A percentile compares a stretch with the other conserved stretches of the same genome.
Evolutionary conservation across 305 asterid species (phyloP).

Genomic region (Solanum hybrid): DNA sequence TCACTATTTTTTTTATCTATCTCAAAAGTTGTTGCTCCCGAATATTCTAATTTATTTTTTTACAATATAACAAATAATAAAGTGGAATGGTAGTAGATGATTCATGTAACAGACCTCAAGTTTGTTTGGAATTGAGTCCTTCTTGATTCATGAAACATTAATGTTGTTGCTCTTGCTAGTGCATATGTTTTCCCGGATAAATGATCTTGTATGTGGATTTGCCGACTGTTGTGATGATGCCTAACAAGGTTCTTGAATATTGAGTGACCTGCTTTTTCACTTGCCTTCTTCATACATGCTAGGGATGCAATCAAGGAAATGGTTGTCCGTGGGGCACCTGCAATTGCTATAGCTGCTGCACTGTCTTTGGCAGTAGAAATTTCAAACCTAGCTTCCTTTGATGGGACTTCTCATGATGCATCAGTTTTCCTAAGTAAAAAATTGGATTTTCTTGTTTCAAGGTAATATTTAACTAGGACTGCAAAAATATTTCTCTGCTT

Average conservation of each 20-base stretch:
- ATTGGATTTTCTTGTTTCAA: constrained; percentile 80
- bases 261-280: background rate
- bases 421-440: constrained; percentile 46
- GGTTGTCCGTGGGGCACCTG: constrained; percentile 99
- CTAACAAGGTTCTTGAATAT: background rate
- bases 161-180: background rate
- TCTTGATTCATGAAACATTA: background rate
- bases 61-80: background rate
- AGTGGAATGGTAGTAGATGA: background rate
- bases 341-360: constrained; percentile 93
- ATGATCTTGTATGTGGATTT: background rate
- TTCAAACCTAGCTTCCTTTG: constrained; percentile 37
- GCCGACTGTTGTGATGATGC: background rate
- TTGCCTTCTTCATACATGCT: constrained; percentile 3
- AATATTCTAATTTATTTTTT: background rate
- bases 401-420: constrained; percentile 59
- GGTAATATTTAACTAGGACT: constrained; percentile 29
- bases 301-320: constrained; percentile 87
- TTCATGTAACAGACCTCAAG: background rate
- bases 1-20: background rate
- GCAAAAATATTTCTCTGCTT: background rate
- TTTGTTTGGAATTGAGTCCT: background rate
- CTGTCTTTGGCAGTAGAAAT: constrained; percentile 88
- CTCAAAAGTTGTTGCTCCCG: background rate
- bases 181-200: background rate